Conservation (phyloP, 2,329 filamentous ascomycete genomes). For the Pseudogymnoascus sp. region DNA sequence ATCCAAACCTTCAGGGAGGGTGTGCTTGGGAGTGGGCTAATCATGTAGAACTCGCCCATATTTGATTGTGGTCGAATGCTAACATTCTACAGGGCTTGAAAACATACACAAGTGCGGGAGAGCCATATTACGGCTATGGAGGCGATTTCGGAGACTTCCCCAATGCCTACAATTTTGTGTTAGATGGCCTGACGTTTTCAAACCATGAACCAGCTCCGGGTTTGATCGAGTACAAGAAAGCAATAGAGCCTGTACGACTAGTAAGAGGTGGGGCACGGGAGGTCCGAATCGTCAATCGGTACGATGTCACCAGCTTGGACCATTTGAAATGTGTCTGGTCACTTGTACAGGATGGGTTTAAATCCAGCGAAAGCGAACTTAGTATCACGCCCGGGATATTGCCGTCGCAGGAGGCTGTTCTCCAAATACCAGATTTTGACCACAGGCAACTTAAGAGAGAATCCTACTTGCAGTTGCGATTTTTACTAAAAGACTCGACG, state of each 20-base stretch:
- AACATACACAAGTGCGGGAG: too few relatives aligned
- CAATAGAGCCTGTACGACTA: conserved; percentile 34
- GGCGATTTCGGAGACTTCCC: conserved; percentile 39
- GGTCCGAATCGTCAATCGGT: conserved; percentile 35
- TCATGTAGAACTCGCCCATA: too few relatives aligned
- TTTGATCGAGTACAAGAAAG: conserved; percentile 35
- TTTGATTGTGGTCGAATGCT: too few relatives aligned
- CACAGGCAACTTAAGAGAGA: too few relatives aligned
- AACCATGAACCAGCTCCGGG: conserved; percentile 37
- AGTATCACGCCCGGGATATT: conserved; percentile 12
- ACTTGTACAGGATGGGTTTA: conserved; percentile 37
- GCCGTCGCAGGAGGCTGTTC: too few relatives aligned
- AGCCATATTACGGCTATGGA: conserved; percentile 37
- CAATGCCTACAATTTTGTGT: conserved; percentile 38
- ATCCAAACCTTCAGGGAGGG: conserved; percentile 47
- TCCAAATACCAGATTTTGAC: too few relatives aligned
- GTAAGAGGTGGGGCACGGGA: conserved; percentile 19
- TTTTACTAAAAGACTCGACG: too few relatives aligned
- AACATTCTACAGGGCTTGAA: too few relatives aligned
- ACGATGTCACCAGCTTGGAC: conserved; percentile 47
- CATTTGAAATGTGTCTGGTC: conserved; percentile 42
- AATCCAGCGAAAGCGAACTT: too few relatives aligned
- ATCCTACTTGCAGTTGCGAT: too few relatives aligned
- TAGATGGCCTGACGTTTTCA: conserved; percentile 36
- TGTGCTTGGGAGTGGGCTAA: conserved; percentile 43